Base-by-base conservation (phyloP, 495 filamentous ascomycete genomes). In the Penicillium manginii region DNA sequence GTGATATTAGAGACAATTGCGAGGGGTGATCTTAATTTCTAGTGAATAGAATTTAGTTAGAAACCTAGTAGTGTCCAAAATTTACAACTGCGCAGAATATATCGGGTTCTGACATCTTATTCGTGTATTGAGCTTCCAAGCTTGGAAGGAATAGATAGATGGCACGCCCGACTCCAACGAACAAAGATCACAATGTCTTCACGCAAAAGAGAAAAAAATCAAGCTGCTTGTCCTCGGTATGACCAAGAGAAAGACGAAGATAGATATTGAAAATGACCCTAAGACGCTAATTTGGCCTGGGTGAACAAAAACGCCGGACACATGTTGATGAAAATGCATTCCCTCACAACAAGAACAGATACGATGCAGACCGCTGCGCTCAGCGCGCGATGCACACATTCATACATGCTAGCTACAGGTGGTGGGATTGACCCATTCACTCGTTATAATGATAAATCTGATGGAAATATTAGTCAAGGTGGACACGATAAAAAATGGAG, bases 401-500 rank as follows among this genome's bases (percentile, higher is more conserved):
- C 35, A 37, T 37, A 29, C 26, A 29, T 29, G 3, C 26, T 29
- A 29, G 26, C 26, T 29, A 29, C 26, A 29, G 26, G 26, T 29
- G 26, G 26, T 29, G 26, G 35, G 35, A 37, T 37, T 37, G 12
- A 37, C 45, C 39, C 48, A 43, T 50, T 83, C 82, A 94, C 78
- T 94, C 91, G 71, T 94, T 93, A 77, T 92, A 93, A 74, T 94
- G 91, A 72, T 92, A 94, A 55, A 94, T 88, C 91, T 94, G 9
- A 10, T 3, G 8, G 17, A 43, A n/a, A 7, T 50, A 37, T 23
- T 19, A 32, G 23, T 18, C 6, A 26, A 46, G 17, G 19, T 32
- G 49, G 12, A 32, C 21, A 19, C 42, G 22, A 6, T 10, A 12
- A 37, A 52, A 22, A 40, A 2, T 32, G 21, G 52, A 22, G 54